Base-by-base conservation (phyloP, 495 filamentous ascomycete genomes). In the Saxophila tyrrhenica region DNA sequence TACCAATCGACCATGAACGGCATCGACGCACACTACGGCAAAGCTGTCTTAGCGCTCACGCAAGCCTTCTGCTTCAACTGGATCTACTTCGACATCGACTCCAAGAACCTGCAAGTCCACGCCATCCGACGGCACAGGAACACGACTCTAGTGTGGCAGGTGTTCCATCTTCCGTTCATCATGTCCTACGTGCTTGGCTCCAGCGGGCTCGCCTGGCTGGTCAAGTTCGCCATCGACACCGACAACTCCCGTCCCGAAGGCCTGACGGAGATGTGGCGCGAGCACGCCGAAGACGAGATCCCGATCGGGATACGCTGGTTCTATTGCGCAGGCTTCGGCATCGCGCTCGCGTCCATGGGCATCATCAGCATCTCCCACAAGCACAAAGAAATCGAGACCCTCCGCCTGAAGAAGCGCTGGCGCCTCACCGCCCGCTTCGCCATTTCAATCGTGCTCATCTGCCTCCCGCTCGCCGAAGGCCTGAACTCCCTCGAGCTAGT, bases 51-150 rank as follows among this genome's bases (percentile, higher is more conserved):
- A 16, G 78, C 76, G 7, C 61, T 82, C 0, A 65, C 78, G 15
- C 78, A 80, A 58, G 77, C 77, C 1, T 82, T 78, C 58, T 65
- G 70, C 52, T 80, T 81, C 68, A 81, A 81, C 61, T 81, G 78
- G 78, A 66, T 82, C 15, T 82, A 82, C 61, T 82, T 82, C 52
- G 78, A 81, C 60, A 70, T 82, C 32, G 79, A 82, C 63, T 68
- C 69, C 24, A 69, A 64, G 49, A 77, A 79, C 57, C 64, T 82
- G 19, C 71, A 70, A 47, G 64, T 66, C 3, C 79, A 82, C 65
- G 78, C 78, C 24, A 81, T 82, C 50, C 68, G 79, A 20, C 64
- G 78, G 21, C 68, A 66, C 44, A 63, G 70, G 29, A 20, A 48
- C 47, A 48, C 41, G 65, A 69, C 72, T 35, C 51, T 73, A 35